Conservation (phyloP, 1,284 basidiomycete genomes). For the Mrakiaceae sp. region DNA sequence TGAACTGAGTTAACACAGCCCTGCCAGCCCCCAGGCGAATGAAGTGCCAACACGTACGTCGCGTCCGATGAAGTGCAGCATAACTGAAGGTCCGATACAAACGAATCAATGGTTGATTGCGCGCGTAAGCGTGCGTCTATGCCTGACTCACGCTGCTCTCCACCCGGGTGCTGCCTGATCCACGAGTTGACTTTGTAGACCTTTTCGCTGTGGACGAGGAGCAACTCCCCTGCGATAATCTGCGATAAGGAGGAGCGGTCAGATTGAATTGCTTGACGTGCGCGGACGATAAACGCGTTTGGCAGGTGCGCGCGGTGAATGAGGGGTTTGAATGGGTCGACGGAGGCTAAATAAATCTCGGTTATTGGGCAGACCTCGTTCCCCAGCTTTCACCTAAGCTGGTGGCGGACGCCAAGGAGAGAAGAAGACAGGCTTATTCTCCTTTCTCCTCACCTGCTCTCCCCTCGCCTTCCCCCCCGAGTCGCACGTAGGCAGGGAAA, state of each 20-base stretch:
- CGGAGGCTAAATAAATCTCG: neutral
- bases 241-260: neutral
- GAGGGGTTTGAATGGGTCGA: neutral
- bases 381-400: neutral
- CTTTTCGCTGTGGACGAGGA: conserved; percentile 4
- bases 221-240: conserved; percentile 3
- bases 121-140: too few species aligned
- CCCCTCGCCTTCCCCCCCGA: too few species aligned
- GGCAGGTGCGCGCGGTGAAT: neutral
- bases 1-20: neutral
- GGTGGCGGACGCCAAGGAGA: neutral
- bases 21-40: neutral
- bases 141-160: neutral
- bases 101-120: too few species aligned
- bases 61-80: conserved; percentile 12
- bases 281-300: neutral
- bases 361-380: too few species aligned
- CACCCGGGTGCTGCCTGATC: conserved; percentile 5
- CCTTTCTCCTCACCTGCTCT: neutral
- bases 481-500: too few species aligned
- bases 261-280: too few species aligned
- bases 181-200: conserved; percentile 13
- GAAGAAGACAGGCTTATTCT: neutral
- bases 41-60: conserved; percentile 1
- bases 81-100: neutral